Evolutionary conservation across 2,329 filamentous ascomycete genomes (phyloP), one percentile per base, ranked within the genome.

Genomic region (Talaromyces sp.): DNA sequence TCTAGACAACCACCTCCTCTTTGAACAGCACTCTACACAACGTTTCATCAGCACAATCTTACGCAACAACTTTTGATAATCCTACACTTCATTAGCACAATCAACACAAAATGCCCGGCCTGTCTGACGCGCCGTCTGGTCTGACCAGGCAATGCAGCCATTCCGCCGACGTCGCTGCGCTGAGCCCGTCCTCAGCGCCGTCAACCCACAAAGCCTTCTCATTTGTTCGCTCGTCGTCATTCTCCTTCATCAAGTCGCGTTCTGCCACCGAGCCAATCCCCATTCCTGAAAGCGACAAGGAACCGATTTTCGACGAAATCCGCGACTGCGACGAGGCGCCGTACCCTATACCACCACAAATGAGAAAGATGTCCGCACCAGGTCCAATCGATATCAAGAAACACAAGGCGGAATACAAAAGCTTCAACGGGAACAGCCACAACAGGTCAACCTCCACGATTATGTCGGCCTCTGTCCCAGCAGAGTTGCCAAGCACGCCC

Each of bases 241-340:
- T 58, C 27, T 63, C 61, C 13, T 45, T 60, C 59, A 45, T 2
- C 43, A 58, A 49, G 24, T 41, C 64, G 31, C 59, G 43, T 13
- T 19, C 52, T 10, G 6, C n/a, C 3, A 27, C 43, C 13, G 61
- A 63, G 27, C 35, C 64, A 6, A 3, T 59, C 9, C 37, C 63
- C 2, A 66, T 66, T 31, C 64, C 64, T 6, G 64, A 66, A 41
- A 57, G 49, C 52, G 64, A 66, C 16, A 66, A 66, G 43, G 64
- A 66, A 22, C 59, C 64, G 1, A 66, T 66, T 35, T 66, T 66
- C 27, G 64, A 66, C 41, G 64, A 66, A 50, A 66, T 66, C 9
- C 64, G 64, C 41, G 64, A 66, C 19, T 66, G 64, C 41, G 64
- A 62, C 59, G 64, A 66, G 43, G 59, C 64, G 16, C 64, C 64